A percentile compares a stretch with the other conserved stretches of the same genome.
phyloP scores from a whole-genome alignment of 2,329 filamentous ascomycete species.

The Aspergillus sp. region DNA sequence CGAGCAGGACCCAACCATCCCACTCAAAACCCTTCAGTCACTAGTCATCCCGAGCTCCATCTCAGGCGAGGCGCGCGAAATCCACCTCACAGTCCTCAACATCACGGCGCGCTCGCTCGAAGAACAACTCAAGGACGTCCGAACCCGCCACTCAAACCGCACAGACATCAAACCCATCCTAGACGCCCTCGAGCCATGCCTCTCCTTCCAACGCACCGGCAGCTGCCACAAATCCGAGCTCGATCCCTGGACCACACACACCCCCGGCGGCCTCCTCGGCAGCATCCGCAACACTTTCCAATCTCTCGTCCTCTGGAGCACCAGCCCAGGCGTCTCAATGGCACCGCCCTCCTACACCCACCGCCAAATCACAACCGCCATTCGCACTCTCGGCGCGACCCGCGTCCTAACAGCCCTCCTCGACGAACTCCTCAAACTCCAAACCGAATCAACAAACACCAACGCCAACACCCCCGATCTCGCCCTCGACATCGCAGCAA shows the following conservation, averaged over 20 bases:
- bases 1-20: constrained; percentile 50
- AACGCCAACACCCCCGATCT: constrained; percentile 38
- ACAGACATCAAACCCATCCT: constrained; percentile 55
- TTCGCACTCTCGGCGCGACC: constrained; percentile 43
- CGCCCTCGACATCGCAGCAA: constrained; percentile 45
- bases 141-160: constrained; percentile 49
- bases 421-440: constrained; percentile 45
- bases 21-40: constrained; percentile 57
- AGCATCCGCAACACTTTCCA: constrained; percentile 53
- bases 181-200: constrained; percentile 51
- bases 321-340: constrained; percentile 50
- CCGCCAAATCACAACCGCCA: constrained; percentile 49
- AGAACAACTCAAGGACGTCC: constrained; percentile 53
- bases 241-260: constrained; percentile 52
- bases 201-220: constrained; percentile 51
- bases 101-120: constrained; percentile 55
- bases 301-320: constrained; percentile 54
- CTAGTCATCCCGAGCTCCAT: constrained; percentile 58
- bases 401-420: constrained; percentile 40
- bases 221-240: constrained; percentile 50
- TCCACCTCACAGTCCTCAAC: constrained; percentile 60
- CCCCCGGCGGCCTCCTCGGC: constrained; percentile 47
- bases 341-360: constrained; percentile 58
- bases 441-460: constrained; percentile 28
- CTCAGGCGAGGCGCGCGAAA: constrained; percentile 59